Evolutionary conservation across 106 monocot genomes (phyloP).

Genomic region (Triglochin maritima): DNA sequence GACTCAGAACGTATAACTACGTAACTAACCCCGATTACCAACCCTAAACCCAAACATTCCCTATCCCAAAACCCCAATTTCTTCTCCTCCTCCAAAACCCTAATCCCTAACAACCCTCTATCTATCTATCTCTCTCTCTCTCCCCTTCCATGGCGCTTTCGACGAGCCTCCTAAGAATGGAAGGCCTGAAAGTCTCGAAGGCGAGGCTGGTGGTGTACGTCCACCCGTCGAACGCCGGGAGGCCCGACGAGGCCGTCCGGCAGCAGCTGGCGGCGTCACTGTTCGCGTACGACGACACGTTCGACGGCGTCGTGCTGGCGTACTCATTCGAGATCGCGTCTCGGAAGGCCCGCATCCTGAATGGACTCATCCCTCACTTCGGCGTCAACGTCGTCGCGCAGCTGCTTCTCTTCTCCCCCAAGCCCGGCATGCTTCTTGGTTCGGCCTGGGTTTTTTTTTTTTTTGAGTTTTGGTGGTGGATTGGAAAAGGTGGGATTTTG

Average conservation of each 20-base stretch:
- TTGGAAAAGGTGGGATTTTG: not conserved
- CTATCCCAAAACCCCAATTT: too few relatives aligned
- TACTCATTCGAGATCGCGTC: constrained; percentile 28
- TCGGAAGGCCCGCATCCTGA: constrained; percentile 53
- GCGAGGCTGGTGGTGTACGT: constrained; percentile 60
- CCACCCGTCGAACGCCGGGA: constrained; percentile 55
- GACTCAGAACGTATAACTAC: too few relatives aligned
- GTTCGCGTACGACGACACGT: constrained; percentile 64
- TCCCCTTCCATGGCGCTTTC: too few relatives aligned
- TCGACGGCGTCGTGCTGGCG: constrained; percentile 77
- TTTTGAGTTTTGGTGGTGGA: not conserved
- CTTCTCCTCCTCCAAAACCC: too few relatives aligned
- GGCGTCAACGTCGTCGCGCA: constrained; percentile 62
- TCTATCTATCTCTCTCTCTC: too few relatives aligned
- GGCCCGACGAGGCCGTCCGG: constrained; percentile 34
- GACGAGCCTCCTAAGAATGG: constrained; percentile 8
- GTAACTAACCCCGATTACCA: too few relatives aligned
- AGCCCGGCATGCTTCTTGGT: constrained; percentile 71
- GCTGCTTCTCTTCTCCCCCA: constrained; percentile 74
- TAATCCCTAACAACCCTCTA: too few relatives aligned
- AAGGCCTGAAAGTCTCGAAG: constrained; percentile 36
- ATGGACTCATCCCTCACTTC: constrained; percentile 67
- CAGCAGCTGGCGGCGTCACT: constrained; percentile 76
- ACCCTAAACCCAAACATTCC: too few relatives aligned
- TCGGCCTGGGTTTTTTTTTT: not conserved